Conservation (phyloP, 305 asterid genomes). For the Solanum chacoense region DNA sequence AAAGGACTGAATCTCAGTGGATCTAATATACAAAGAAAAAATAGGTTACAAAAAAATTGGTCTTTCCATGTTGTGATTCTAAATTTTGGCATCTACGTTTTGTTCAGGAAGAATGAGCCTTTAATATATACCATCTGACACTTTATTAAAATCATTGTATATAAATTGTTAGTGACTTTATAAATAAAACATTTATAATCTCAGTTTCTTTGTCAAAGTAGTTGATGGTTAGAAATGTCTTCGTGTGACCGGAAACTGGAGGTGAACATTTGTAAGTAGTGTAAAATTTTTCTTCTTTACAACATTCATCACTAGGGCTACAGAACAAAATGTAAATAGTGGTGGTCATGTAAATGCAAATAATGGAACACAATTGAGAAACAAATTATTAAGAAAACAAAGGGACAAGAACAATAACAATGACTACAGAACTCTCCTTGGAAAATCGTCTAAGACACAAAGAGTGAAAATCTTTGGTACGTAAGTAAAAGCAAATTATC, state of each 20-base stretch:
- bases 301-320: too few relatives aligned
- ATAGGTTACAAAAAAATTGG: too few relatives aligned
- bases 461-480: neutral
- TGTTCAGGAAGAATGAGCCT: too few relatives aligned
- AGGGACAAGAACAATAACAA: neutral
- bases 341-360: neutral
- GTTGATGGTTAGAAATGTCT: constrained; percentile 17
- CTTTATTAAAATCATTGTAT: too few relatives aligned
- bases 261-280: constrained; percentile 15
- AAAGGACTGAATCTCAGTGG: neutral
- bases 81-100: too few relatives aligned
- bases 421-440: neutral
- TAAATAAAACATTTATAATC: too few relatives aligned
- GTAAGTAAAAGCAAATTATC: too few relatives aligned
- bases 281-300: neutral
- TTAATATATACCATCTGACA: too few relatives aligned
- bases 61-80: too few relatives aligned
- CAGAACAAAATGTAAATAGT: too few relatives aligned
- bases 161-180: too few relatives aligned
- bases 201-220: constrained; percentile 17
- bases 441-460: neutral
- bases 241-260: constrained; percentile 3
- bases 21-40: too few relatives aligned
- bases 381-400: neutral
- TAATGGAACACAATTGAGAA: neutral